Conservation (phyloP, 202 grass and related monocot genomes). For the Miscanthus sacchariflorus region DNA sequence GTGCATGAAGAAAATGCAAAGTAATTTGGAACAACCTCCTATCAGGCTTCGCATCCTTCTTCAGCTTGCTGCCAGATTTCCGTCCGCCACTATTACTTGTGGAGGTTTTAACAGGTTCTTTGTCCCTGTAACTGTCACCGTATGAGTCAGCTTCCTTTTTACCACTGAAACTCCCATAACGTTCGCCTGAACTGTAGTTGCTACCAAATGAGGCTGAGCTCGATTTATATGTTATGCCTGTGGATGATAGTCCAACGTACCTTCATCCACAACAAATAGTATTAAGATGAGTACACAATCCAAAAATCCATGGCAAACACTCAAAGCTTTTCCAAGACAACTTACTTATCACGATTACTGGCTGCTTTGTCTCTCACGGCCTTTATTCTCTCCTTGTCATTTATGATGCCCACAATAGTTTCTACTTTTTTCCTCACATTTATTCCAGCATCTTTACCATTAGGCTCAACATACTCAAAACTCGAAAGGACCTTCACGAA, state of each 20-base stretch:
- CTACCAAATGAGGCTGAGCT: conserved; percentile 72
- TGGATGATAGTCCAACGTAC: conserved; percentile 94
- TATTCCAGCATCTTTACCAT: conserved; percentile 95
- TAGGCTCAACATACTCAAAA: conserved; percentile 97
- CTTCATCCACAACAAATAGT: conserved; percentile 66
- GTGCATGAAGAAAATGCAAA: conserved; percentile 33
- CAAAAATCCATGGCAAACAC: conserved; percentile 14
- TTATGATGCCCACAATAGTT: conserved; percentile 83
- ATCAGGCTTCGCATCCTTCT: conserved; percentile 48
- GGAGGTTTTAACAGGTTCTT: conserved; percentile 65
- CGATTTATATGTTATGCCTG: conserved; percentile 87
- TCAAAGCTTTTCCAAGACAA: conserved; percentile 39
- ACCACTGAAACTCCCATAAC: conserved; percentile 84
- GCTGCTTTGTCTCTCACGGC: conserved; percentile 89
- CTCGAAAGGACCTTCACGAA: conserved; percentile 76
- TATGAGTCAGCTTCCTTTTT: conserved; percentile 78
- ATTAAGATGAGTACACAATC: conserved; percentile 11
- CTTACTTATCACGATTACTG: conserved; percentile 91
- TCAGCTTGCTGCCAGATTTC: conserved; percentile 65
- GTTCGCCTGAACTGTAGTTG: conserved; percentile 70
- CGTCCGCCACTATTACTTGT: conserved; percentile 48
- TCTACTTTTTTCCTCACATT: conserved; percentile 99
- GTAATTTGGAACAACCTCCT: conserved; percentile 61
- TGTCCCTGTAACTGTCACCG: conserved; percentile 63
- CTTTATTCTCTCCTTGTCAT: conserved; percentile 97